Evolutionary conservation across 176 grass and related monocot species (phyloP).

Genomic region (Oropetium thomaeum): DNA sequence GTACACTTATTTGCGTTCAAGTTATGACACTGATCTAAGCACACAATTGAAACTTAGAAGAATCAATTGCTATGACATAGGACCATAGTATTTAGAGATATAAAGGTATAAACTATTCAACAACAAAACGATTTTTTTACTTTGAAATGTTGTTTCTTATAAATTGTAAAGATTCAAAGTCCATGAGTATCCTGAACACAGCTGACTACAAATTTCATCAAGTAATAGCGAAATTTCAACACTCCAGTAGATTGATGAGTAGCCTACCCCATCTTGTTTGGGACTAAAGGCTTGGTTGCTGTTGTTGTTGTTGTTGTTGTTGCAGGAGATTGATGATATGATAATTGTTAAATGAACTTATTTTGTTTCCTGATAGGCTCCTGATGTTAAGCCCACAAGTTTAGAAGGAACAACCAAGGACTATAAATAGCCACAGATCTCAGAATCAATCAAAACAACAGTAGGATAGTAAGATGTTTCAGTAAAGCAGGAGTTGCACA

Average conservation of each 20-base stretch:
- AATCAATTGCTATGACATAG: not conserved
- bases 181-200: not conserved
- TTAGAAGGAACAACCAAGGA: not conserved
- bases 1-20: not conserved
- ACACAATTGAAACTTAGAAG: not conserved
- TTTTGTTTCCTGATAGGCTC: not conserved
- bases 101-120: not conserved
- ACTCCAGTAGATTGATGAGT: not conserved
- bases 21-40: not conserved
- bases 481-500: not conserved
- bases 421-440: not conserved
- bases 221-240: not conserved
- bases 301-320: too few species aligned
- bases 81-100: not conserved
- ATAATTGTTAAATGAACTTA: not conserved
- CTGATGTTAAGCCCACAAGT: constrained; percentile 3
- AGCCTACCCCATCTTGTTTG: too few species aligned
- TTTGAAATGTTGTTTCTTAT: not conserved
- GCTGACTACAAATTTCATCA: not conserved
- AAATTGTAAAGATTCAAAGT: not conserved
- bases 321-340: not conserved
- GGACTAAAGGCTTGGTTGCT: too few species aligned
- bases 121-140: not conserved
- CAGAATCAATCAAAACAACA: not conserved
- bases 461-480: constrained; percentile 27